phyloP scores from a whole-genome alignment of 208 protist genomes.

The Crithidia sp. region DNA sequence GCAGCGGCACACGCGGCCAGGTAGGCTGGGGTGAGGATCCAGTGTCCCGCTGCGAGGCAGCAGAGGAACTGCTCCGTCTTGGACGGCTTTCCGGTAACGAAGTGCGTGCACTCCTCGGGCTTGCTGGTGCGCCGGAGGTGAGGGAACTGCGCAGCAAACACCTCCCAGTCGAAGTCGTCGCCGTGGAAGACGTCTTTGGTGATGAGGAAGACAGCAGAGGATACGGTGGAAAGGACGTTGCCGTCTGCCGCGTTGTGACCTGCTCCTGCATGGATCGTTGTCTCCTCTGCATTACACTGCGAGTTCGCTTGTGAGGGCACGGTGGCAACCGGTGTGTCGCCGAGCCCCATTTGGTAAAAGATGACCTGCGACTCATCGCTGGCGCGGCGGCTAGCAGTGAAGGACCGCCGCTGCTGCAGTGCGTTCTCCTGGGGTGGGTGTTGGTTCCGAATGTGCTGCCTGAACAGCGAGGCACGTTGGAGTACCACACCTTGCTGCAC shows the following conservation, averaged over 20 bases:
- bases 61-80: conserved; percentile 70
- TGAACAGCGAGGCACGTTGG: conserved; percentile 7
- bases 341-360: conserved; percentile 29
- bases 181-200: conserved; percentile 25
- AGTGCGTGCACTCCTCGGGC: conserved; percentile 76
- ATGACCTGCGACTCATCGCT: conserved; percentile 34
- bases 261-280: no score
- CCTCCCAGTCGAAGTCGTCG: conserved; percentile 18
- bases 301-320: no score
- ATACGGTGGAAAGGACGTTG: background rate
- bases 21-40: conserved; percentile 69
- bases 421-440: conserved; percentile 4
- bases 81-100: conserved; percentile 60
- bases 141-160: conserved; percentile 19
- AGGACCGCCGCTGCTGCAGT: background rate
- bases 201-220: conserved; percentile 28
- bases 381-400: background rate
- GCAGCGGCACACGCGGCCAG: conserved; percentile 37
- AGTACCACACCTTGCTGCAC: background rate
- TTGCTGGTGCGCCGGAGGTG: conserved; percentile 26
- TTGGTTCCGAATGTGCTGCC: background rate
- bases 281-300: no score
- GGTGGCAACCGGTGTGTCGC: background rate
- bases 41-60: conserved; percentile 64
- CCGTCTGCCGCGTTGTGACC: no score